Percentiles rank a stretch among this genome's conserved stretches.
Conservation (phyloP, 192 early-diverging fungal species). For the Backusella tarrabulga region DNA sequence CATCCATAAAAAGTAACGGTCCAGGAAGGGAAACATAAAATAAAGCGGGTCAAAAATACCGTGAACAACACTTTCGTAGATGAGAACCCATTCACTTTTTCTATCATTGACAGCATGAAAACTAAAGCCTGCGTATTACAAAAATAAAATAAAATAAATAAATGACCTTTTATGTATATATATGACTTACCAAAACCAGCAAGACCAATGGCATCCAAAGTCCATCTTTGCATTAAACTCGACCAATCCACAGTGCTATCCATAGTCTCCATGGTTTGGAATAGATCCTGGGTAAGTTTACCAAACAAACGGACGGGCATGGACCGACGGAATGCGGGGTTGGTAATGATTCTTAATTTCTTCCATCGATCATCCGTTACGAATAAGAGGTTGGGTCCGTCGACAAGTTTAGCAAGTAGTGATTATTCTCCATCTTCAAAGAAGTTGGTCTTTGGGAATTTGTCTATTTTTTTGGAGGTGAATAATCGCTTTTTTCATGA, state of each 20-base stretch:
- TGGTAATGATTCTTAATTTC: constrained; percentile 8
- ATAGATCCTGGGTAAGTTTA: neutral
- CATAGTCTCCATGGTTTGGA: neutral
- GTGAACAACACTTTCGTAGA: constrained; percentile 47
- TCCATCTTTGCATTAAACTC: constrained; percentile 20
- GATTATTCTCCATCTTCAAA: neutral
- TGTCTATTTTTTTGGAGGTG: neutral
- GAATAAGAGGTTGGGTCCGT: neutral
- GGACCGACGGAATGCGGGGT: constrained; percentile 33
- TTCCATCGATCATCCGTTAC: neutral
- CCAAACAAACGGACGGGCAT: constrained; percentile 34
- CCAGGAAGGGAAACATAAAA: constrained; percentile 54
- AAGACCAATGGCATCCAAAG: constrained; percentile 21
- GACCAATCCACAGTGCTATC: constrained; percentile 6
- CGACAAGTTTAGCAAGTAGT: neutral
- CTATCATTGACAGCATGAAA: constrained; percentile 50
- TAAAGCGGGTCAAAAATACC: constrained; percentile 49
- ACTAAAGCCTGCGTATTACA: constrained; percentile 34
- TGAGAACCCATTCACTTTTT: constrained; percentile 37
- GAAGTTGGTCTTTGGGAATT: neutral
- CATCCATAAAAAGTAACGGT: constrained; percentile 16
- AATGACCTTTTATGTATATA: neutral
- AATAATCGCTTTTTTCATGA: neutral
- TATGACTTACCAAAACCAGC: constrained; percentile 24
- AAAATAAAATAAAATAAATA: neutral